These are phyloP conservation scores for Candida anglica DNA, from an alignment of 805 yeast species.

Conservation along the genomic window DNA sequence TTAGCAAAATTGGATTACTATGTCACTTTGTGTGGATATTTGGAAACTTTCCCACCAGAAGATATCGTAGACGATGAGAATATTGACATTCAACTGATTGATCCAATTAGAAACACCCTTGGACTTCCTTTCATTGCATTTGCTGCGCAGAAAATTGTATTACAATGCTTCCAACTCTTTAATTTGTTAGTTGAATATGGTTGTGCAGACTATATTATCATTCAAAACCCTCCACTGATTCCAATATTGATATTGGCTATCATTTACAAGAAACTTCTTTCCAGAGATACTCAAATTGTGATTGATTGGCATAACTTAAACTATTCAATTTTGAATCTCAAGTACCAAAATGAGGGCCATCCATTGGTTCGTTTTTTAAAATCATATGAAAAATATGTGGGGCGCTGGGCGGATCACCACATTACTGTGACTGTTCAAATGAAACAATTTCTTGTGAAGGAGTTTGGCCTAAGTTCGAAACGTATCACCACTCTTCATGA, in stretches of 20 bases:
- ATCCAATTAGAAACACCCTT: slow-evolving; percentile 32
- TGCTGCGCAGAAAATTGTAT: slow-evolving; percentile 53
- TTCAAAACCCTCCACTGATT: slow-evolving; percentile 91
- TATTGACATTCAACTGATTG: slow-evolving; percentile 48
- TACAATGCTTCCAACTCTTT: slow-evolving; percentile 50
- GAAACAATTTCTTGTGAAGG: slow-evolving; percentile 54
- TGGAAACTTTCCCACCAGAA: slow-evolving; percentile 51
- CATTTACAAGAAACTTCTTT: slow-evolving; percentile 43
- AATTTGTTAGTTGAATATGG: slow-evolving; percentile 50
- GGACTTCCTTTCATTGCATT: slow-evolving; percentile 53
- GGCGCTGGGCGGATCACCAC: slow-evolving; percentile 64
- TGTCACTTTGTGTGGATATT: slow-evolving; percentile 84
- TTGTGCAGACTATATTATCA: slow-evolving; percentile 56
- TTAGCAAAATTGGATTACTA: slow-evolving; percentile 64
- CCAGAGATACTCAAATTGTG: slow-evolving; percentile 58
- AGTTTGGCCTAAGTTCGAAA: slow-evolving; percentile 45
- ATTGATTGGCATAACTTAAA: slow-evolving; percentile 98
- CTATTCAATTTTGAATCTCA: slow-evolving; percentile 72
- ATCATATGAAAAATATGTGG: slow-evolving; percentile 60
- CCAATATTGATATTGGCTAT: slow-evolving; percentile 72
- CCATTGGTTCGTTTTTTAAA: slow-evolving; percentile 59
- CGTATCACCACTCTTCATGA: slow-evolving; percentile 70
- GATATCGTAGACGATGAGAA: slow-evolving; percentile 48
- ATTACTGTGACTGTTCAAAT: slow-evolving; percentile 77
- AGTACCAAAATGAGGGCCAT: slow-evolving; percentile 49